Evolutionary conservation across 345 rosid genomes (phyloP).

Genomic region (Pistacia atlantica): DNA sequence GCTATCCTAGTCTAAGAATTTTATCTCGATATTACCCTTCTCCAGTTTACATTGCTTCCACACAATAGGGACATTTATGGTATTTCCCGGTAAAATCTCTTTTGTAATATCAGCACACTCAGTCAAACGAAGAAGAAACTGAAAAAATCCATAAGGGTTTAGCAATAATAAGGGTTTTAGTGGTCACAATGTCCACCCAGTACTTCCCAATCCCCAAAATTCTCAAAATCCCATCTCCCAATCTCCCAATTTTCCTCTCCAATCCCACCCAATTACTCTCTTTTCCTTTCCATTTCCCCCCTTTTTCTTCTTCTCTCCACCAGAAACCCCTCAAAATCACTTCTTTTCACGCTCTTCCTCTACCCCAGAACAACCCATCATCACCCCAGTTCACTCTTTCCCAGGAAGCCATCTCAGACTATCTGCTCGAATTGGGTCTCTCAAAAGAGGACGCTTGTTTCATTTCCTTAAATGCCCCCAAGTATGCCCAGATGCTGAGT

Average conservation of each 20-base stretch:
- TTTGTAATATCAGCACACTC: no score
- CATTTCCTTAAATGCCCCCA: conserved; percentile 52
- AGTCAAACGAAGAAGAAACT: no score
- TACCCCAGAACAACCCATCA: conserved; percentile 11
- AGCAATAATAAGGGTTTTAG: conserved; percentile 6
- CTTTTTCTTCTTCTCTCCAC: neutral
- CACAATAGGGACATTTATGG: no score
- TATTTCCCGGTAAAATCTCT: no score
- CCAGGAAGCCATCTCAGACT: conserved; percentile 48
- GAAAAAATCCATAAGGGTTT: neutral
- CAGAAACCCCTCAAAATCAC: neutral
- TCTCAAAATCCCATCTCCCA: conserved; percentile 20
- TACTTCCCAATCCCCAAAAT: conserved; percentile 24
- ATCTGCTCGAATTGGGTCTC: conserved; percentile 55
- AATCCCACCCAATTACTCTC: conserved; percentile 9
- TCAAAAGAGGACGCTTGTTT: conserved; percentile 47
- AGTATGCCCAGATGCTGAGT: no score
- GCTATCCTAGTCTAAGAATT: no score
- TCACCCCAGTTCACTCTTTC: conserved; percentile 36
- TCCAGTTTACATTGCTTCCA: no score
- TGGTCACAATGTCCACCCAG: conserved; percentile 27
- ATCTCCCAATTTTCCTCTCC: neutral
- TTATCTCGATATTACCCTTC: no score
- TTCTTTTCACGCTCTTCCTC: conserved; percentile 18
- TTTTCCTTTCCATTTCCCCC: conserved; percentile 10